A percentile compares a stretch with the other conserved stretches of the same genome.
These are phyloP conservation scores for Mortierella antarctica DNA, from an alignment of 192 early-diverging fungal genomes.

Conservation along the genomic window DNA sequence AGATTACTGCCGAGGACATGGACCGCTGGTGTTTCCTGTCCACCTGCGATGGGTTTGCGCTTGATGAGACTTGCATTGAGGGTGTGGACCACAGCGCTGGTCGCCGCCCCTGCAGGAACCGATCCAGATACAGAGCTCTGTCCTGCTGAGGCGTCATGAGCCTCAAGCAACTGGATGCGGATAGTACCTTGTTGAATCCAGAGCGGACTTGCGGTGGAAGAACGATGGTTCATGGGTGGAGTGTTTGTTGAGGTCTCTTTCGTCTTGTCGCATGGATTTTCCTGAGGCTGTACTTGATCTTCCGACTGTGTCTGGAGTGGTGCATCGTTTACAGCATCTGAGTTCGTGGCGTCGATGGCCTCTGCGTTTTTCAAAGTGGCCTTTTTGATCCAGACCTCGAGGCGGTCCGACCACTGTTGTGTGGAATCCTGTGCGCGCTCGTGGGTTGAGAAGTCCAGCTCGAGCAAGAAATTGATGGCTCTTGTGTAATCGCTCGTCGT, in stretches of 20 bases:
- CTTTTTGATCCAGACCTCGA: slow-evolving; percentile 5
- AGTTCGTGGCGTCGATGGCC: no score
- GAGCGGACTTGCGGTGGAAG: background rate
- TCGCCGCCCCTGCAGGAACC: background rate
- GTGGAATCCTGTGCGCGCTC: slow-evolving; percentile 11
- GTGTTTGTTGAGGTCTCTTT: no score
- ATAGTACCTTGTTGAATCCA: slow-evolving; percentile 8
- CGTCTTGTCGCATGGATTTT: no score
- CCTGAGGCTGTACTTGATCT: no score
- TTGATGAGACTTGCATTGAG: slow-evolving; percentile 16
- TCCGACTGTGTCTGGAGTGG: no score
- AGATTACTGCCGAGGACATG: slow-evolving; percentile 3
- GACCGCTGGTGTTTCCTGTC: background rate
- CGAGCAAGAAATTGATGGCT: slow-evolving; percentile 30
- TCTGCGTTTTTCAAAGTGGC: background rate
- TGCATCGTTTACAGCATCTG: no score
- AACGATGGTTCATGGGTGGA: no score
- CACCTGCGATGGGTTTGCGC: slow-evolving; percentile 3
- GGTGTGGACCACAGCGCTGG: slow-evolving; percentile 5
- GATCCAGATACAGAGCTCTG: background rate
- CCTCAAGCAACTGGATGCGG: background rate
- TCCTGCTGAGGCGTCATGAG: background rate
- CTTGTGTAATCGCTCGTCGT: slow-evolving; percentile 18
- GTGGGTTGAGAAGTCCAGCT: slow-evolving; percentile 27
- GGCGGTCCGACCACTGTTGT: slow-evolving; percentile 2